phyloP scores from a whole-genome alignment of 345 rosid genomes.

The Durio zibethinus region DNA sequence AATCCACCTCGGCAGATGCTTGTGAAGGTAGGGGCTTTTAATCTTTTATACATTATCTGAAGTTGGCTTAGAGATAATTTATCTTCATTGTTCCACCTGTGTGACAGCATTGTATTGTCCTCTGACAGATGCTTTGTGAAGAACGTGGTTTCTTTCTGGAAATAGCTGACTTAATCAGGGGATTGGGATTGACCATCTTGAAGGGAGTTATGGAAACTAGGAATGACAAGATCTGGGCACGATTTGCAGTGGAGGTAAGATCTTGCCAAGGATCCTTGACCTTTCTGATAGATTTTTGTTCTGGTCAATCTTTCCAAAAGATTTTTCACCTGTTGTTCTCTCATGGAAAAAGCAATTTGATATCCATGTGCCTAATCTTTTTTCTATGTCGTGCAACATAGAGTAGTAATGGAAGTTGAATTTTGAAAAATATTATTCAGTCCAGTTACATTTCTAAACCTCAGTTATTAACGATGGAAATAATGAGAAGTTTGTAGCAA shows the following conservation, averaged over 20 bases:
- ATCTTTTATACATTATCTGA: background rate
- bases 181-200: conserved; percentile 90
- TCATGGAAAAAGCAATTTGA: background rate
- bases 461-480: background rate
- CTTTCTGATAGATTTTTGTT: background rate
- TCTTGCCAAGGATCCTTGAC: background rate
- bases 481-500: background rate
- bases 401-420: background rate
- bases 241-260: conserved; percentile 83
- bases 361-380: background rate
- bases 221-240: conserved; percentile 84
- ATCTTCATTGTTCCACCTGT: background rate
- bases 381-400: background rate
- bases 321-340: background rate
- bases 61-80: conserved; percentile 1
- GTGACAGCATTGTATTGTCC: background rate
- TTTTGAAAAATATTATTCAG: background rate
- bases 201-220: conserved; percentile 88
- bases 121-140: conserved; percentile 83
- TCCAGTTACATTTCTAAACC: background rate
- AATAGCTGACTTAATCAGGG: conserved; percentile 88
- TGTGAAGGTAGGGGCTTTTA: conserved; percentile 57
- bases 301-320: background rate
- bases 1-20: conserved; percentile 86
- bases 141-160: conserved; percentile 89